Percentiles rank a stretch among this genome's conserved stretches.
These are phyloP conservation scores for Pythium brachiatum DNA, from an alignment of 352 stramenopile genomes.

Conservation along the genomic window DNA sequence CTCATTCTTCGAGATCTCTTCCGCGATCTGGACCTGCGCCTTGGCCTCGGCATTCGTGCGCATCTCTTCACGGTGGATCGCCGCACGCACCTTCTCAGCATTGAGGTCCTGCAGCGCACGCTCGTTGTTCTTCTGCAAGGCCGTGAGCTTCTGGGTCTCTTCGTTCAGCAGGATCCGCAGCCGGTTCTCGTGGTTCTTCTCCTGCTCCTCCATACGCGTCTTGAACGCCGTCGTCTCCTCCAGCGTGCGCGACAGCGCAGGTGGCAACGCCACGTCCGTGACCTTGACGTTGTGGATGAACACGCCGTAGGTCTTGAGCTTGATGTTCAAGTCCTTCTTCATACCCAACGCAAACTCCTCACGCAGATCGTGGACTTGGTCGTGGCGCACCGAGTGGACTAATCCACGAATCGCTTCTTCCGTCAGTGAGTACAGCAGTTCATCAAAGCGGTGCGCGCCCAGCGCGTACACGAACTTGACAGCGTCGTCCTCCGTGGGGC, in stretches of 20 bases:
- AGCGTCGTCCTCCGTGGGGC: slow-evolving; percentile 67
- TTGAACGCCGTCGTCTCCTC: slow-evolving; percentile 86
- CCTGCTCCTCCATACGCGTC: slow-evolving; percentile 85
- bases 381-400: slow-evolving; percentile 78
- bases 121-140: slow-evolving; percentile 78
- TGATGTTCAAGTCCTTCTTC: slow-evolving; percentile 81
- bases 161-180: slow-evolving; percentile 81
- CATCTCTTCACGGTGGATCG: slow-evolving; percentile 79
- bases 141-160: slow-evolving; percentile 80
- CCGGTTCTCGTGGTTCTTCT: slow-evolving; percentile 89
- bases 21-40: slow-evolving; percentile 64
- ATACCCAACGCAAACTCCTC: slow-evolving; percentile 83
- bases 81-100: slow-evolving; percentile 57
- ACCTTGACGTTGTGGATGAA: slow-evolving; percentile 90
- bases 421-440: slow-evolving; percentile 76
- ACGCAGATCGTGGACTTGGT: slow-evolving; percentile 77
- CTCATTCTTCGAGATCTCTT: slow-evolving; percentile 46
- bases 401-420: slow-evolving; percentile 78
- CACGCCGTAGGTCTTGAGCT: slow-evolving; percentile 66
- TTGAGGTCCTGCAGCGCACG: slow-evolving; percentile 71
- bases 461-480: slow-evolving; percentile 85
- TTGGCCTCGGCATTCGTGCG: slow-evolving; percentile 72
- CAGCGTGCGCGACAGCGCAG: slow-evolving; percentile 57
- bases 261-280: slow-evolving; percentile 74
- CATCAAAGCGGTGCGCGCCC: slow-evolving; percentile 80